Conservation (phyloP, 2,329 filamentous ascomycete genomes). For the Stachybotrys elegans region DNA sequence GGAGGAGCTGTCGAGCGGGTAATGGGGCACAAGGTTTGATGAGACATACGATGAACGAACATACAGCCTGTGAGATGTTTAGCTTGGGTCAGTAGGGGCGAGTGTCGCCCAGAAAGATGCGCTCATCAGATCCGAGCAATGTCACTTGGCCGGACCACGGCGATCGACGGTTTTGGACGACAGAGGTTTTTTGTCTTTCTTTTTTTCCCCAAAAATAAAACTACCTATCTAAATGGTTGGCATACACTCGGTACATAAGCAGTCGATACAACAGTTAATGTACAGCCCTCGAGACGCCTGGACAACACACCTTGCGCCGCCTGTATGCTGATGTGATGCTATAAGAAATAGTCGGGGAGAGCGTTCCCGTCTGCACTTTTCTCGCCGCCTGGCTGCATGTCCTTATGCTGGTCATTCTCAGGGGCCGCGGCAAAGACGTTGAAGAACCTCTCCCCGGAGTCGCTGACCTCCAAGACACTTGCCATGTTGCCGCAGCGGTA, state of each 20-base stretch:
- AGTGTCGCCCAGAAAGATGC: neutral
- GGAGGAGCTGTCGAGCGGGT: neutral
- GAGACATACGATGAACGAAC: slow-evolving; percentile 15
- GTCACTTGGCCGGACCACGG: neutral
- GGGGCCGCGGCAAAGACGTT: slow-evolving; percentile 97
- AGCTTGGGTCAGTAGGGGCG: slow-evolving; percentile 1
- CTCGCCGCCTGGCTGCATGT: slow-evolving; percentile 71
- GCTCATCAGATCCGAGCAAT: neutral
- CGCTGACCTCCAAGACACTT: slow-evolving; percentile 92
- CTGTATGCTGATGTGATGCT: too few species aligned
- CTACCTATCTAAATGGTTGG: too few species aligned
- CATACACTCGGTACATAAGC: too few species aligned
- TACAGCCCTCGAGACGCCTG: too few species aligned
- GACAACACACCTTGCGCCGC: too few species aligned
- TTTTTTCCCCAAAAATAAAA: neutral
- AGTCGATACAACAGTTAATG: too few species aligned
- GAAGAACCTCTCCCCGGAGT: slow-evolving; percentile 88
- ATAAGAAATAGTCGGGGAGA: slow-evolving; percentile 70
- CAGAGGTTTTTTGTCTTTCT: neutral
- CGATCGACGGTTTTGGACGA: too few species aligned
- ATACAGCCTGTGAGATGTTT: too few species aligned
- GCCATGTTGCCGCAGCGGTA: slow-evolving; percentile 97
- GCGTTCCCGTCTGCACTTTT: slow-evolving; percentile 59
- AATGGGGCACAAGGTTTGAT: slow-evolving; percentile 5
- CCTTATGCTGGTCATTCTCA: slow-evolving; percentile 88